These are phyloP conservation scores for Tolypocladium sp. DNA, from an alignment of 2,329 filamentous ascomycete species.

Conservation along the genomic window DNA sequence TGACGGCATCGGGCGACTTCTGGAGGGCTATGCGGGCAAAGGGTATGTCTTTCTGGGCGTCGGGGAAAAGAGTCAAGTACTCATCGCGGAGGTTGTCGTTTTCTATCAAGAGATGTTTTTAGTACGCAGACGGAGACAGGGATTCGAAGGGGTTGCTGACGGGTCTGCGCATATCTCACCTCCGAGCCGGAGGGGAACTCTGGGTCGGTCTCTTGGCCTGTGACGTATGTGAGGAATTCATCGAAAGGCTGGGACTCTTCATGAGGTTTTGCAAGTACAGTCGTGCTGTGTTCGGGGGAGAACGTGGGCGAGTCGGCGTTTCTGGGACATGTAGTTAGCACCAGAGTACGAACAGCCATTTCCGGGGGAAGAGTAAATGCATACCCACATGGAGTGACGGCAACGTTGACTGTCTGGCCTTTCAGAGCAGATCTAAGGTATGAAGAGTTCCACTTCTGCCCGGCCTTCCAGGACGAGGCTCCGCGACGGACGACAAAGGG, in stretches of 20 bases:
- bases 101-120: slow-evolving; percentile 33
- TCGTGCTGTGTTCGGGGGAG: slow-evolving; percentile 13
- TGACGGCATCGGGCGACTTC: slow-evolving; percentile 62
- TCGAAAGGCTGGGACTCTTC: slow-evolving; percentile 56
- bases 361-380: slow-evolving; percentile 6
- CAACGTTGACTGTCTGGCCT: slow-evolving; percentile 58
- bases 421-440: slow-evolving; percentile 49
- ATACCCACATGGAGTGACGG: slow-evolving; percentile 65
- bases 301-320: slow-evolving; percentile 27
- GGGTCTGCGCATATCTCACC: slow-evolving; percentile 67
- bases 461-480: slow-evolving; percentile 54
- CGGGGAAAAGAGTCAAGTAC: slow-evolving; percentile 52
- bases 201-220: slow-evolving; percentile 40
- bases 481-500: slow-evolving; percentile 64
- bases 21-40: slow-evolving; percentile 66
- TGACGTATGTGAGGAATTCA: slow-evolving; percentile 53
- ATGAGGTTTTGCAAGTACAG: slow-evolving; percentile 61
- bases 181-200: slow-evolving; percentile 26
- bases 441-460: slow-evolving; percentile 49
- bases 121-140: neutral
- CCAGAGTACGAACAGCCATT: neutral
- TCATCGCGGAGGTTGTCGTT: slow-evolving; percentile 75
- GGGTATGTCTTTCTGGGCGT: slow-evolving; percentile 55
- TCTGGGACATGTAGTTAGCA: slow-evolving; percentile 9
- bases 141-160: slow-evolving; percentile 29